Conservation (phyloP, 331 rosid genomes). For the Rosa hybrid region DNA sequence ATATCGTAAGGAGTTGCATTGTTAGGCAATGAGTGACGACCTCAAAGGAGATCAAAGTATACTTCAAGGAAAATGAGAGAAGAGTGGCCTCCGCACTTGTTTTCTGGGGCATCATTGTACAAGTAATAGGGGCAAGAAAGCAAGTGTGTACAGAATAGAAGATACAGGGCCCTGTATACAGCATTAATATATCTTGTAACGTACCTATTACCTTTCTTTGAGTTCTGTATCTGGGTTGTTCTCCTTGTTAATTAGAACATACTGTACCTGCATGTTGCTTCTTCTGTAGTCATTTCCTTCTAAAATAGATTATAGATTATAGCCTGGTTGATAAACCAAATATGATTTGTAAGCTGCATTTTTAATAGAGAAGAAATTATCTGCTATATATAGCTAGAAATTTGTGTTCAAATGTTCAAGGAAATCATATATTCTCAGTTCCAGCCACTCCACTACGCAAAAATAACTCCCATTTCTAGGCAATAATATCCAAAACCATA, state of each 20-base stretch:
- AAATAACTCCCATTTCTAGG: too few relatives aligned
- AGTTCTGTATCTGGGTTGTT: neutral
- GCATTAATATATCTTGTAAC: neutral
- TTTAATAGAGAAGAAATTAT: neutral
- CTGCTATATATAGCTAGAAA: neutral
- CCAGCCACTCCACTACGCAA: too few relatives aligned
- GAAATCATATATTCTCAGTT: too few relatives aligned
- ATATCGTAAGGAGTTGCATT: neutral
- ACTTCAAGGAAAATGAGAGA: neutral
- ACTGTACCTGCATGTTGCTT: neutral
- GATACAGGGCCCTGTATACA: constrained; percentile 7
- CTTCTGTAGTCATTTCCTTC: neutral
- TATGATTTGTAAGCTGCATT: neutral
- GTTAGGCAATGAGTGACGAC: neutral
- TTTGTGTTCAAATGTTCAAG: neutral
- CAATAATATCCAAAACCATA: too few relatives aligned
- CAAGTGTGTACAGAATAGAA: constrained; percentile 6
- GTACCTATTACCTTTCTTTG: neutral
- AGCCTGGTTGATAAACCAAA: neutral
- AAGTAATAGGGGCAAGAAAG: neutral
- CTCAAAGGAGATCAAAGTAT: neutral
- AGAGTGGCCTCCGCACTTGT: neutral
- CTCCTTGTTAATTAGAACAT: neutral
- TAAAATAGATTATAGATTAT: neutral
- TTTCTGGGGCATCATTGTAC: constrained; percentile 3